phyloP scores from a whole-genome alignment of 192 early-diverging fungal species.

The Gamsiella multidivaricata region DNA sequence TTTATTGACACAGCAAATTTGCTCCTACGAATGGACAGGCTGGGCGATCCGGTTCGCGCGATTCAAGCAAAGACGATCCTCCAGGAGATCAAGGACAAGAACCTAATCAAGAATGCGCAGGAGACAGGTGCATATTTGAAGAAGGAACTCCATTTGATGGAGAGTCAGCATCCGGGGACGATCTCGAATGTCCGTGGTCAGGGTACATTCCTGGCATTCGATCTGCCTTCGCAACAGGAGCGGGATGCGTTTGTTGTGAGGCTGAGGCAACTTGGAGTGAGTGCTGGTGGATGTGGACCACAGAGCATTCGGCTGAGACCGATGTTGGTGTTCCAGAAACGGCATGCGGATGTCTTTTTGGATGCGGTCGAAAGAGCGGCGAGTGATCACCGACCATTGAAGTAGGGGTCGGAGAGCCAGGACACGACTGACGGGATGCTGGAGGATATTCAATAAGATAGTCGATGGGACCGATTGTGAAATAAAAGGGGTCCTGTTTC shows the following conservation, averaged over 20 bases:
- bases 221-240: slow-evolving; percentile 59
- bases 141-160: slow-evolving; percentile 61
- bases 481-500: background rate
- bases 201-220: slow-evolving; percentile 79
- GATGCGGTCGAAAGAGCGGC: slow-evolving; percentile 66
- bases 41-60: slow-evolving; percentile 77
- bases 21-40: too few relatives aligned
- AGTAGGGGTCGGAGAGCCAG: background rate
- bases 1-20: too few relatives aligned
- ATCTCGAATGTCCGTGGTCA: slow-evolving; percentile 70
- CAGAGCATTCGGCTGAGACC: slow-evolving; percentile 70
- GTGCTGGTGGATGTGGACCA: slow-evolving; percentile 76
- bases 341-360: slow-evolving; percentile 76
- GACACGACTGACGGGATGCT: background rate
- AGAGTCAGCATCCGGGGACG: slow-evolving; percentile 56
- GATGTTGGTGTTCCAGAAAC: slow-evolving; percentile 76
- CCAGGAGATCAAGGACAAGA: slow-evolving; percentile 65
- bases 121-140: slow-evolving; percentile 67
- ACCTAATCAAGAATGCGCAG: slow-evolving; percentile 63
- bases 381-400: background rate
- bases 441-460: too few relatives aligned
- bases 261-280: slow-evolving; percentile 72
- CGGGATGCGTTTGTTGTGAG: slow-evolving; percentile 65
- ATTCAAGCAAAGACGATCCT: slow-evolving; percentile 71
- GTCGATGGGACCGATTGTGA: too few relatives aligned